phyloP scores from a whole-genome alignment of 768 basidiomycete genomes.

The Hypholoma fasciculare region DNA sequence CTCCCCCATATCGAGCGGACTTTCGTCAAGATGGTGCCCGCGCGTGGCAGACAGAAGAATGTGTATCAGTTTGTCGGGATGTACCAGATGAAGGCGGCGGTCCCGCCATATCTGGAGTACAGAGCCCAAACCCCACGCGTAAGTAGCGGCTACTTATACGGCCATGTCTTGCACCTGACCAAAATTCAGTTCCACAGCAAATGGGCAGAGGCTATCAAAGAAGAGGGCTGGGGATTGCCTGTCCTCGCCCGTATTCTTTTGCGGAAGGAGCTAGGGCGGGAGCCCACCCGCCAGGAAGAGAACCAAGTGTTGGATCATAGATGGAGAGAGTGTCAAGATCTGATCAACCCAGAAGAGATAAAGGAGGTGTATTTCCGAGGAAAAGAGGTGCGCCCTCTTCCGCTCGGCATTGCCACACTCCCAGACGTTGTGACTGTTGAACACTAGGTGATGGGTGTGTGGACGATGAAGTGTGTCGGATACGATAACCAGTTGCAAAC shows the following conservation, averaged over 20 bases:
- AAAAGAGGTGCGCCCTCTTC: constrained; percentile 25
- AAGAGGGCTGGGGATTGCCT: constrained; percentile 25
- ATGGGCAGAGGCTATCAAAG: constrained; percentile 28
- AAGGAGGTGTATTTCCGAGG: constrained; percentile 25
- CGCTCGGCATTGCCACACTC: no score
- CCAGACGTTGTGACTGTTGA: no score
- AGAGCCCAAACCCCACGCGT: constrained; percentile 9
- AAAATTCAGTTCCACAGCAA: constrained; percentile 21
- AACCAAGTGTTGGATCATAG: constrained; percentile 7
- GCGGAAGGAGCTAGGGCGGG: constrained; percentile 21
- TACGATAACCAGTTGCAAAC: constrained; percentile 38
- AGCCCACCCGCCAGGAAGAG: constrained; percentile 25
- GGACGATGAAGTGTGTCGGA: constrained; percentile 40
- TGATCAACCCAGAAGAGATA: constrained; percentile 26
- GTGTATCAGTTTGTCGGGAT: constrained; percentile 32
- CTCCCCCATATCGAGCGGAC: constrained; percentile 3
- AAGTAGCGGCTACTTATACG: not conserved
- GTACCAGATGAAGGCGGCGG: constrained; percentile 16
- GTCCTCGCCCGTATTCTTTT: constrained; percentile 27
- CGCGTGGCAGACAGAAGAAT: not conserved
- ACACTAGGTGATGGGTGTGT: constrained; percentile 30
- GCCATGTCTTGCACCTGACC: not conserved
- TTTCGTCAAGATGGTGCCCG: constrained; percentile 10
- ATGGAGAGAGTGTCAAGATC: constrained; percentile 2
- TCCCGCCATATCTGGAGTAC: constrained; percentile 27